Conservation (phyloP, 495 filamentous ascomycete genomes). For the Xylaria nigripes region DNA sequence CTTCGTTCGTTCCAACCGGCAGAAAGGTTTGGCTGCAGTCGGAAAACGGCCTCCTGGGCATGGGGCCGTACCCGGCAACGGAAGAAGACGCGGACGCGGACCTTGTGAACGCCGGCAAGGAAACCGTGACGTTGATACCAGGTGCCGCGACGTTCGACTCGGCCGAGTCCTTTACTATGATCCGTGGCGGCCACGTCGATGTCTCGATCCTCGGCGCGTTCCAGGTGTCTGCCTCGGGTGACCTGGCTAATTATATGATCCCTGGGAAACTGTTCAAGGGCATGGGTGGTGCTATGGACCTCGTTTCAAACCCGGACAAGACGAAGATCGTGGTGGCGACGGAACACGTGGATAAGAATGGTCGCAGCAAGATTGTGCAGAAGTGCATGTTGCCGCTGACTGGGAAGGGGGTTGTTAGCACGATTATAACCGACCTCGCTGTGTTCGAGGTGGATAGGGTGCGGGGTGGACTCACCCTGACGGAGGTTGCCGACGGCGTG, state of each 20-base stretch:
- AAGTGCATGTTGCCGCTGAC: slow-evolving; percentile 49
- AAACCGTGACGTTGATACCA: slow-evolving; percentile 50
- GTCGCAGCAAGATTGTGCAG: slow-evolving; percentile 51
- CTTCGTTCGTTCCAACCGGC: slow-evolving; percentile 43
- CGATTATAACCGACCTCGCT: slow-evolving; percentile 51
- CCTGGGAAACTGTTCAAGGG: slow-evolving; percentile 57
- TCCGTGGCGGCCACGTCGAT: slow-evolving; percentile 52
- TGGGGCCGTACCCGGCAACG: slow-evolving; percentile 52
- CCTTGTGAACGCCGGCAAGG: slow-evolving; percentile 55
- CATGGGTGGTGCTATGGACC: slow-evolving; percentile 57
- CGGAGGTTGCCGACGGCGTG: slow-evolving; percentile 48
- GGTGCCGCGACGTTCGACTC: slow-evolving; percentile 51
- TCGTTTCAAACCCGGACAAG: slow-evolving; percentile 50
- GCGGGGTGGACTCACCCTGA: slow-evolving; percentile 41
- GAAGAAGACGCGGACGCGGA: slow-evolving; percentile 49
- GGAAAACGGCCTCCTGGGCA: slow-evolving; percentile 54
- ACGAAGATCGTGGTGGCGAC: slow-evolving; percentile 57
- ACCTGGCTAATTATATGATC: slow-evolving; percentile 58
- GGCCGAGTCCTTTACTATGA: slow-evolving; percentile 55
- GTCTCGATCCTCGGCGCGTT: slow-evolving; percentile 54
- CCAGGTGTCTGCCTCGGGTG: slow-evolving; percentile 50
- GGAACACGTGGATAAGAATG: slow-evolving; percentile 55
- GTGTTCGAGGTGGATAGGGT: slow-evolving; percentile 52
- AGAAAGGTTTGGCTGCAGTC: slow-evolving; percentile 51
- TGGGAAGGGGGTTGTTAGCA: slow-evolving; percentile 43